Percentiles rank a stretch among this genome's conserved stretches.
These are phyloP conservation scores for Metschnikowia peoriensis DNA, from an alignment of 805 yeast species.

Conservation along the genomic window DNA sequence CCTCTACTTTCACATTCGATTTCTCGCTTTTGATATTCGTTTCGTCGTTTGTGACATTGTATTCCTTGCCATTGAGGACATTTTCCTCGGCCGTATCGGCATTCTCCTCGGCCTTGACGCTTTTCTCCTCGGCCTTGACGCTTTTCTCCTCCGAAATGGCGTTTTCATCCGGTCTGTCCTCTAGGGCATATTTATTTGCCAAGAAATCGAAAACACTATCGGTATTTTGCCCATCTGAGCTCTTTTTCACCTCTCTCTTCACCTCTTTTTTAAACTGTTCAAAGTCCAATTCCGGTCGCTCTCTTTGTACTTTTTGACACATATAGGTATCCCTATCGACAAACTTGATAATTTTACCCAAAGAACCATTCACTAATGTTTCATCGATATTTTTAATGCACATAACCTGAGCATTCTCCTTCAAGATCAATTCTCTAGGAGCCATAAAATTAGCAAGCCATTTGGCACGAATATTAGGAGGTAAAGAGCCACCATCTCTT, in stretches of 20 bases:
- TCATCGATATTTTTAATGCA: conserved; percentile 73
- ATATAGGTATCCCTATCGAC: conserved; percentile 42
- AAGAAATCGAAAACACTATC: conserved; percentile 18
- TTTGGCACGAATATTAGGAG: conserved; percentile 17
- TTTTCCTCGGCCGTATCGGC: background rate
- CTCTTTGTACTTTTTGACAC: conserved; percentile 19
- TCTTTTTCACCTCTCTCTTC: conserved; percentile 1
- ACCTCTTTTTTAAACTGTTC: conserved; percentile 21
- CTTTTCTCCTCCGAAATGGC: background rate
- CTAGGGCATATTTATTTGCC: background rate
- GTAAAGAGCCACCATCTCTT: conserved; percentile 34
- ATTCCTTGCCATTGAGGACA: background rate
- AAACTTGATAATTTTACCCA: conserved; percentile 72
- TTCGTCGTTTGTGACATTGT: background rate
- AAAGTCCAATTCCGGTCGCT: conserved; percentile 19
- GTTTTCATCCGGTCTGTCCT: background rate
- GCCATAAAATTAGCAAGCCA: conserved; percentile 18
- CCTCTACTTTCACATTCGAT: background rate
- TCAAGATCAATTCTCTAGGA: conserved; percentile 38
- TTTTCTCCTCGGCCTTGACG: background rate
- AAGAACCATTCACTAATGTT: conserved; percentile 85
- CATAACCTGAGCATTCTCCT: conserved; percentile 93
- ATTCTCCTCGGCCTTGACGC: background rate
- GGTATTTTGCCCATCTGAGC: background rate
- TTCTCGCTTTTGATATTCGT: background rate